phyloP scores from a whole-genome alignment of 139 green algal genomes.

The Protoeuglena noctilucae region DNA sequence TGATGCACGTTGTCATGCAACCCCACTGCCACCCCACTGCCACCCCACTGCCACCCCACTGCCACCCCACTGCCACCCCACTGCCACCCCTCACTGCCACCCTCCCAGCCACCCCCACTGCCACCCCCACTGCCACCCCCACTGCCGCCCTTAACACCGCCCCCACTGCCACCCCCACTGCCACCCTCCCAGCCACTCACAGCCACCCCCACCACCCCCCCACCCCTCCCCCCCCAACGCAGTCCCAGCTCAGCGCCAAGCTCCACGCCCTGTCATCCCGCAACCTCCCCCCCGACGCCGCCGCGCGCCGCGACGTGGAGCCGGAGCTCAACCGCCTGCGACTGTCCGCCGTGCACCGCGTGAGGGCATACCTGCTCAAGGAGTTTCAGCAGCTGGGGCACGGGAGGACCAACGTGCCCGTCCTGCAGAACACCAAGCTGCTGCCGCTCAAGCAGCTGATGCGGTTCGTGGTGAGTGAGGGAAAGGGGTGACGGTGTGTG shows the following conservation, averaged over 20 bases:
- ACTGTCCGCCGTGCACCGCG: conserved; percentile 50
- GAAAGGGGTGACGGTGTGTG: conserved; percentile 8
- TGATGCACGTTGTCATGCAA: background rate
- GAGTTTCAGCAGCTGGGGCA: conserved; percentile 65
- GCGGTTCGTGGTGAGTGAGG: conserved; percentile 55
- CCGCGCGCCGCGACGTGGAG: conserved; percentile 55
- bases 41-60: conserved; percentile 1
- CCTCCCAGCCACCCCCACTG: too few relatives aligned
- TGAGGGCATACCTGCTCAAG: conserved; percentile 55
- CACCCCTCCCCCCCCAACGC: too few relatives aligned
- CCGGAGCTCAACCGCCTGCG: conserved; percentile 75
- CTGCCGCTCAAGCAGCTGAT: conserved; percentile 66
- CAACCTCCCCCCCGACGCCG: conserved; percentile 8
- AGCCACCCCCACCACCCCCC: too few relatives aligned
- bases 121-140: conserved; percentile 3
- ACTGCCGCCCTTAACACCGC: conserved; percentile 16
- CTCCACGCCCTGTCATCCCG: too few relatives aligned
- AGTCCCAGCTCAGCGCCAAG: too few relatives aligned
- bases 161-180: background rate
- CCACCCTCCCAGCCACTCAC: background rate
- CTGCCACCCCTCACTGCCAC: background rate
- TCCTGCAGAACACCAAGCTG: conserved; percentile 81
- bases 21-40: background rate
- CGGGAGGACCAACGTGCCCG: conserved; percentile 88
- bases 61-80: background rate